phyloP scores from a whole-genome alignment of 345 rosid genomes.

The Acer yangbiense region DNA sequence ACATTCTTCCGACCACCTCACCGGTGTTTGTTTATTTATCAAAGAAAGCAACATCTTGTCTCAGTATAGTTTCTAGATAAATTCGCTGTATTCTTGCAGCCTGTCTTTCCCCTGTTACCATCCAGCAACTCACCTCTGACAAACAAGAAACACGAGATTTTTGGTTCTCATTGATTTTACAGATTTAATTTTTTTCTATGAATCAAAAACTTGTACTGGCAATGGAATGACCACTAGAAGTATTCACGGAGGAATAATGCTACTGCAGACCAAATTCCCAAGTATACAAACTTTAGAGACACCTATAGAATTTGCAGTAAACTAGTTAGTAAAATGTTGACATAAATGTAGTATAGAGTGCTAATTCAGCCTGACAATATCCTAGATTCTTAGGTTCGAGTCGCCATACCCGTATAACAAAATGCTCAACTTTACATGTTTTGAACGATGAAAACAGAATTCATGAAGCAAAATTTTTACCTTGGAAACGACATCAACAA shows the following conservation, averaged over 20 bases:
- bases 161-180: background rate
- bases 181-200: background rate
- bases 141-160: constrained; percentile 18
- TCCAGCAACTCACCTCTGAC: constrained; percentile 86
- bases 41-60: constrained; percentile 83
- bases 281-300: constrained; percentile 69
- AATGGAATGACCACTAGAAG: background rate
- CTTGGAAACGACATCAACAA: constrained; percentile 51
- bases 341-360: background rate
- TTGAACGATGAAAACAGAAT: background rate
- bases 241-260: constrained; percentile 81
- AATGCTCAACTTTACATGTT: background rate
- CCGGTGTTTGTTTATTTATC: constrained; percentile 82
- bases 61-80: constrained; percentile 73
- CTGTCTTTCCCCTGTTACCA: constrained; percentile 88
- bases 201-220: background rate
- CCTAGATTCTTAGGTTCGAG: no score
- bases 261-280: constrained; percentile 62
- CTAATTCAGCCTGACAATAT: background rate
- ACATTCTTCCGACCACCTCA: constrained; percentile 95
- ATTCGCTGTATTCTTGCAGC: constrained; percentile 69
- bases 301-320: constrained; percentile 42
- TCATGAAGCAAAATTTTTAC: constrained; percentile 28
- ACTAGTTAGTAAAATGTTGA: background rate
- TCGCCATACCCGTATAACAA: no score